A percentile compares a stretch with the other conserved stretches of the same genome.
Conservation (phyloP, 768 basidiomycete genomes). For the Hygrophoropsis aurantiaca region DNA sequence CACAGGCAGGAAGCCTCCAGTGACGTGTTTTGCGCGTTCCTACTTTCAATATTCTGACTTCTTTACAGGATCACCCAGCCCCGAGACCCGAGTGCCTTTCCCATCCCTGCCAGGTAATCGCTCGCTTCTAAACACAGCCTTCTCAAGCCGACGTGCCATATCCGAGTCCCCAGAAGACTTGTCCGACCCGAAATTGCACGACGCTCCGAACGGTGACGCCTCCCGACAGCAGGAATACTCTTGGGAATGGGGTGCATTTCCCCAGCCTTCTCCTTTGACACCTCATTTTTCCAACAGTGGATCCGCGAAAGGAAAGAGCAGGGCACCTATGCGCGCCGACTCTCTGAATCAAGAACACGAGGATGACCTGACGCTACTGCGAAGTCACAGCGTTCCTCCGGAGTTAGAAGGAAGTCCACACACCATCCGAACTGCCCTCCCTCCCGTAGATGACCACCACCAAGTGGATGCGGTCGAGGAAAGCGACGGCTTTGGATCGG, state of each 20-base stretch:
- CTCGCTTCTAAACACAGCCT: constrained; percentile 25
- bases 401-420: constrained; percentile 46
- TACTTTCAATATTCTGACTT: background rate
- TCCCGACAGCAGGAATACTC: constrained; percentile 66
- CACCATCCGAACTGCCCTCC: constrained; percentile 19
- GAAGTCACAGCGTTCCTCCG: constrained; percentile 61
- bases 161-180: constrained; percentile 63
- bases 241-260: constrained; percentile 95
- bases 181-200: constrained; percentile 18
- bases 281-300: constrained; percentile 38
- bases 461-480: constrained; percentile 21
- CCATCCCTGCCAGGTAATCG: constrained; percentile 17
- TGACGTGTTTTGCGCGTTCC: background rate
- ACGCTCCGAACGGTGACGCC: constrained; percentile 7
- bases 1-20: background rate
- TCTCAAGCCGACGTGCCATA: constrained; percentile 49
- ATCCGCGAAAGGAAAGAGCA: constrained; percentile 12
- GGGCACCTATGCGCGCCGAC: constrained; percentile 5
- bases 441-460: constrained; percentile 13
- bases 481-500: constrained; percentile 39
- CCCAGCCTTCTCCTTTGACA: constrained; percentile 71
- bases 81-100: constrained; percentile 15
- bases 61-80: background rate
- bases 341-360: constrained; percentile 13
- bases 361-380: constrained; percentile 29